These are phyloP conservation scores for Talaromyces adpressus DNA, from an alignment of 495 filamentous ascomycete species.

Conservation along the genomic window DNA sequence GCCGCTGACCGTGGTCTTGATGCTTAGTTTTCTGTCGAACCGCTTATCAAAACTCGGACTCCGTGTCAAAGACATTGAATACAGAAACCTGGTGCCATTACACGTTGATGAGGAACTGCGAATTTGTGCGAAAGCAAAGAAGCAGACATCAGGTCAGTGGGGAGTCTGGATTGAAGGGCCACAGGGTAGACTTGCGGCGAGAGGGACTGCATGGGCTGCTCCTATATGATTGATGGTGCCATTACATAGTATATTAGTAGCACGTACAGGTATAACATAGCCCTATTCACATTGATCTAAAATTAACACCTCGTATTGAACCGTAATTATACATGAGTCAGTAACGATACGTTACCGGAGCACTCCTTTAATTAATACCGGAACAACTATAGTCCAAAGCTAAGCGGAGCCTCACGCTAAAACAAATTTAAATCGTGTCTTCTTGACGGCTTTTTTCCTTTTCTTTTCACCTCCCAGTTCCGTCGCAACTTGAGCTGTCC, in stretches of 20 bases:
- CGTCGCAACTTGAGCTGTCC: neutral
- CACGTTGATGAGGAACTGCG: slow-evolving; percentile 61
- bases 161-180: slow-evolving; percentile 62
- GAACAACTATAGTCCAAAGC: slow-evolving; percentile 1
- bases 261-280: neutral
- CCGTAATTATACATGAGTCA: neutral
- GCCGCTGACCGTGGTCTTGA: slow-evolving; percentile 68
- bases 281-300: neutral
- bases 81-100: slow-evolving; percentile 76
- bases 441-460: neutral
- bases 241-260: too few species aligned
- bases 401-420: neutral
- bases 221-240: neutral
- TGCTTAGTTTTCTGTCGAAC: slow-evolving; percentile 55
- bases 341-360: neutral
- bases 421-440: slow-evolving; percentile 1
- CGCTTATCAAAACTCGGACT: slow-evolving; percentile 30
- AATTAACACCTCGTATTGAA: neutral
- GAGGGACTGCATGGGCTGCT: slow-evolving; percentile 29
- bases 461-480: neutral
- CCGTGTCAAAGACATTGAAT: slow-evolving; percentile 52
- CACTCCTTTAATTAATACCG: neutral
- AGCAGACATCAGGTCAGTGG: slow-evolving; percentile 23
- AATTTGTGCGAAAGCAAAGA: slow-evolving; percentile 46
- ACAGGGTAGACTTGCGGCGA: slow-evolving; percentile 55